Evolutionary conservation across 2,329 filamentous ascomycete genomes (phyloP).

Genomic region (Zymoseptoria ardabiliae): DNA sequence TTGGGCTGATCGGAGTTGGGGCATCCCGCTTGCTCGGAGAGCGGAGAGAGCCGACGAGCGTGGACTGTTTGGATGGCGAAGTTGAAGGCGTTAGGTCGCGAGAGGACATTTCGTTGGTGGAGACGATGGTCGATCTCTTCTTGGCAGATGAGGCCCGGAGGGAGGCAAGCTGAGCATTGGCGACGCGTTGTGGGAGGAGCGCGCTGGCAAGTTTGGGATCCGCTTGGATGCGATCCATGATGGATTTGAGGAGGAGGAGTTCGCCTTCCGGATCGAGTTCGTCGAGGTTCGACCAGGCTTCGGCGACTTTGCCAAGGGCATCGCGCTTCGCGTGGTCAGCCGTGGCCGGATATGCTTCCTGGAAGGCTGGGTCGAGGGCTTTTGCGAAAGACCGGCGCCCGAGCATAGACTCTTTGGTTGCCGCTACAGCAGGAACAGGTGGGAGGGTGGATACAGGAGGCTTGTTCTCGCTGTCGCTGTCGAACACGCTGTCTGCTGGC

Average conservation of each 20-base stretch:
- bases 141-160: conserved; percentile 24
- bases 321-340: conserved; percentile 60
- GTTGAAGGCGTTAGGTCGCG: conserved; percentile 21
- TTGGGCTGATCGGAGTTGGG: conserved; percentile 23
- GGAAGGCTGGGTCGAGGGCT: conserved; percentile 72
- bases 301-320: conserved; percentile 71
- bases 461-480: conserved; percentile 56
- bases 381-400: conserved; percentile 76
- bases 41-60: conserved; percentile 5
- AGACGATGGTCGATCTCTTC: conserved; percentile 13
- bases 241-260: conserved; percentile 71
- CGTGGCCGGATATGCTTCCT: conserved; percentile 80
- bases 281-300: conserved; percentile 79
- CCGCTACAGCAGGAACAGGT: conserved; percentile 20
- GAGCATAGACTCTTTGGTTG: conserved; percentile 70
- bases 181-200: conserved; percentile 33
- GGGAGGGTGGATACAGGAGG: conserved; percentile 37
- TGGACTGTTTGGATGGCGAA: conserved; percentile 20
- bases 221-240: conserved; percentile 65
- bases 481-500: conserved; percentile 27
- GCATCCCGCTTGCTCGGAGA: conserved; percentile 20
- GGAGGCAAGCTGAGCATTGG: conserved; percentile 30
- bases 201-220: conserved; percentile 57
- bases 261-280: conserved; percentile 84
- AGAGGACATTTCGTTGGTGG: conserved; percentile 13